phyloP scores from a whole-genome alignment of 257 asterid species.

The Datura wrightii region DNA sequence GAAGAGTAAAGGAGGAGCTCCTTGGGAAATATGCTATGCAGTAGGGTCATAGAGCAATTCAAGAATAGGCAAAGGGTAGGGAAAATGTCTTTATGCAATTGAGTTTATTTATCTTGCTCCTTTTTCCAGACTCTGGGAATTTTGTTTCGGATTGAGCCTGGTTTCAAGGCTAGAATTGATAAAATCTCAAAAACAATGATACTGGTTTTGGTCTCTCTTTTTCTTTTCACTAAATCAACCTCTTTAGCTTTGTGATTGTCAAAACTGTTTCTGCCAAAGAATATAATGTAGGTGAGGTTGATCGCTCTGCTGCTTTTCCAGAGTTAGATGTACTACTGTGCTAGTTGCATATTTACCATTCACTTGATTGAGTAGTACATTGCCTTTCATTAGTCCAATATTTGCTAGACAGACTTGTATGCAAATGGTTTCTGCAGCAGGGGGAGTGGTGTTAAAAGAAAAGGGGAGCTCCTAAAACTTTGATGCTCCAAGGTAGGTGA shows the following conservation, averaged over 20 bases:
- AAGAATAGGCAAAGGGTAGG: conserved; percentile 27
- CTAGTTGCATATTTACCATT: background rate
- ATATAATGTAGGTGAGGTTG: background rate
- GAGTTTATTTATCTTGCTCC: conserved; percentile 24
- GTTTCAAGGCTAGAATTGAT: conserved; percentile 35
- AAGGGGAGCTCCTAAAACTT: no score
- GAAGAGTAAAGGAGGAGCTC: conserved; percentile 45
- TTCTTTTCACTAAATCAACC: background rate
- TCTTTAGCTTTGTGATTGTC: background rate
- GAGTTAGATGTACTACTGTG: background rate
- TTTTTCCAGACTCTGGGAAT: conserved; percentile 23
- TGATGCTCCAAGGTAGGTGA: no score
- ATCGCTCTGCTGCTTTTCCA: background rate
- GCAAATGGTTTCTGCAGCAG: background rate
- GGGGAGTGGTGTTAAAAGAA: no score
- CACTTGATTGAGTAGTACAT: background rate
- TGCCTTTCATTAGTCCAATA: background rate
- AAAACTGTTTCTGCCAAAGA: background rate
- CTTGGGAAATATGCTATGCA: conserved; percentile 30
- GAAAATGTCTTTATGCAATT: conserved; percentile 37
- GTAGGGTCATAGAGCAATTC: conserved; percentile 9
- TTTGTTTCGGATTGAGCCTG: conserved; percentile 34
- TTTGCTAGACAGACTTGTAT: background rate
- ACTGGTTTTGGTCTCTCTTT: conserved; percentile 33
- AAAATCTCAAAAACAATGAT: conserved; percentile 3